These are phyloP conservation scores for Haplosporangium sp. DNA, from an alignment of 371 early-diverging fungal species.

Conservation along the genomic window DNA sequence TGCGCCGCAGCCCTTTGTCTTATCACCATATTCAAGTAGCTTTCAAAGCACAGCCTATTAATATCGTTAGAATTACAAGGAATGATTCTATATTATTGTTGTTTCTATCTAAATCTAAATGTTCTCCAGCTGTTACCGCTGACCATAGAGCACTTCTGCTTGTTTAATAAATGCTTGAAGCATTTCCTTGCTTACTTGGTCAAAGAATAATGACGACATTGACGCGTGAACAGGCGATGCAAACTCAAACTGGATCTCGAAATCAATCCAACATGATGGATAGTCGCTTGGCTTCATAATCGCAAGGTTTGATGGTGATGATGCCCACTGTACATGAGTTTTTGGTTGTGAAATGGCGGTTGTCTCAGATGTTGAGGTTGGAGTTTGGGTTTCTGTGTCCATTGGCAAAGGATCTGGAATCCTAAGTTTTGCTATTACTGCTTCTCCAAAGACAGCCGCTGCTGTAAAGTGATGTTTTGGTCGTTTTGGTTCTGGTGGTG, in stretches of 20 bases:
- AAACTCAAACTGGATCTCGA: conserved; percentile 84
- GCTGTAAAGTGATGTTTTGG: conserved; percentile 26
- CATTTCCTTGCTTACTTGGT: conserved; percentile 81
- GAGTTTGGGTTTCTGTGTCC: conserved; percentile 4
- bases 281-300: conserved; percentile 58
- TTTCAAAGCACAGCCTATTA: no score
- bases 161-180: conserved; percentile 78
- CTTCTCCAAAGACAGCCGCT: conserved; percentile 38
- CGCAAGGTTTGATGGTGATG: conserved; percentile 42
- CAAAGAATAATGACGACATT: conserved; percentile 80
- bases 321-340: conserved; percentile 13
- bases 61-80: no score
- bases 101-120: no score
- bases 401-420: neutral
- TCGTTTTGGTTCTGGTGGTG: neutral
- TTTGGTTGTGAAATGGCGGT: neutral
- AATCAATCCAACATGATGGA: conserved; percentile 75
- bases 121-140: conserved; percentile 19
- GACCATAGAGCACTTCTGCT: conserved; percentile 69
- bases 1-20: no score
- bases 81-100: no score
- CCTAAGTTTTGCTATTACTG: conserved; percentile 21
- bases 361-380: neutral
- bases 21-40: no score
- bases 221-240: conserved; percentile 81